Conservation (phyloP, 345 rosid genomes). For the Pelargonium nanum region DNA sequence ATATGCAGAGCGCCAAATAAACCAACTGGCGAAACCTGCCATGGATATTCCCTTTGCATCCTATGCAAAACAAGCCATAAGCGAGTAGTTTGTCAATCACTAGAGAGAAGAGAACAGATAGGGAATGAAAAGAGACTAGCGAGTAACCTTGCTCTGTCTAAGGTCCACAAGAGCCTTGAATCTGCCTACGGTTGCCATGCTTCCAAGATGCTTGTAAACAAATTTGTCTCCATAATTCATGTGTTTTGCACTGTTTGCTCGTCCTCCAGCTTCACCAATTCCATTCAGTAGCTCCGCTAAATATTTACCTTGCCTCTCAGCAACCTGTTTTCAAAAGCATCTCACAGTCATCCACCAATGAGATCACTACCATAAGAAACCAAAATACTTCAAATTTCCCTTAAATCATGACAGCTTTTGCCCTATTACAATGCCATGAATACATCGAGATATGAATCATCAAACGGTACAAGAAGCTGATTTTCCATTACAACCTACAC, state of each 20-base stretch:
- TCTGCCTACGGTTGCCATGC: conserved; percentile 93
- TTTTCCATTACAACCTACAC: neutral
- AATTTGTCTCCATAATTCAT: conserved; percentile 57
- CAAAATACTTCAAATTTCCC: neutral
- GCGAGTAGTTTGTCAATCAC: neutral
- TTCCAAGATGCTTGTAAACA: conserved; percentile 84
- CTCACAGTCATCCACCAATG: neutral
- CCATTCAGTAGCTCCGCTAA: conserved; percentile 44
- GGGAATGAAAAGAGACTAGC: neutral
- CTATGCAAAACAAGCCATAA: conserved; percentile 22
- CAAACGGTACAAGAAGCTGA: neutral
- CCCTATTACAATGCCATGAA: no score
- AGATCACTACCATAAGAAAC: neutral
- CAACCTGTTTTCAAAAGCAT: conserved; percentile 43
- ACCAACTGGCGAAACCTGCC: conserved; percentile 79
- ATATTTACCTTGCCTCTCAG: conserved; percentile 91
- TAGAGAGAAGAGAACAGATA: neutral
- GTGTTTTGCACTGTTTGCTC: conserved; percentile 46
- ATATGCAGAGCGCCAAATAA: conserved; percentile 96
- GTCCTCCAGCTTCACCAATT: conserved; percentile 63
- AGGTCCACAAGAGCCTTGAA: conserved; percentile 91
- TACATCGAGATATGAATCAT: neutral
- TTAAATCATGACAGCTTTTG: no score
- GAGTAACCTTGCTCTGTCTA: conserved; percentile 76
- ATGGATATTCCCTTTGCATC: conserved; percentile 65